Conservation (phyloP, 75 land plant species). For the Ceratopteris richardii region DNA sequence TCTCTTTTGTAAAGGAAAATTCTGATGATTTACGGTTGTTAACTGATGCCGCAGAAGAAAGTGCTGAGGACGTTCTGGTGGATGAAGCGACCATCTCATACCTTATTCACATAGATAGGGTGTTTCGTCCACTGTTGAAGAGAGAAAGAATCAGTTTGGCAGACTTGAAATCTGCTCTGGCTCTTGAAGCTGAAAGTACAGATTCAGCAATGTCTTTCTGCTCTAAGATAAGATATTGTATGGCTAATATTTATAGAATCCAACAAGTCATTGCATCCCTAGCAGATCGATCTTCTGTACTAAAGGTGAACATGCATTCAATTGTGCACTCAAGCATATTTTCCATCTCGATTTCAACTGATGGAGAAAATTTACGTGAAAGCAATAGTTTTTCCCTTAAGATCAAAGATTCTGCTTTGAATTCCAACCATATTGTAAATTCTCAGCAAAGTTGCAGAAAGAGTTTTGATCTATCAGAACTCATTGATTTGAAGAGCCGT, state of each 20-base stretch:
- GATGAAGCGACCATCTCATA: conserved; percentile 14
- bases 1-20: conserved; percentile 16
- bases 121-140: conserved; percentile 3
- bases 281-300: conserved; percentile 15
- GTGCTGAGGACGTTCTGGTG: conserved; percentile 14
- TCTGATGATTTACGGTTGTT: conserved; percentile 17
- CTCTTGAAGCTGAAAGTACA: conserved; percentile 1
- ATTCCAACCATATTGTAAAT: too few relatives aligned
- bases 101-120: conserved; percentile 12
- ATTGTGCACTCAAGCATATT: not conserved
- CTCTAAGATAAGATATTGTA: conserved; percentile 12
- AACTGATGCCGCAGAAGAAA: conserved; percentile 20
- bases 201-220: conserved; percentile 6
- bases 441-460: not conserved
- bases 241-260: conserved; percentile 6
- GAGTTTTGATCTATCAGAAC: conserved; percentile 9
- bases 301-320: conserved; percentile 19
- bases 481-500: conserved; percentile 17
- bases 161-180: not conserved
- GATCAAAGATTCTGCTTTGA: not conserved
- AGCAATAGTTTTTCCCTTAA: not conserved
- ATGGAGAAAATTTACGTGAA: not conserved
- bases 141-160: not conserved
- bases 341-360: conserved; percentile 1
- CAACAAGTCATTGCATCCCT: conserved; percentile 13